phyloP scores from a whole-genome alignment of 129 eudicot genomes.

The Helichrysum umbraculigerum region DNA sequence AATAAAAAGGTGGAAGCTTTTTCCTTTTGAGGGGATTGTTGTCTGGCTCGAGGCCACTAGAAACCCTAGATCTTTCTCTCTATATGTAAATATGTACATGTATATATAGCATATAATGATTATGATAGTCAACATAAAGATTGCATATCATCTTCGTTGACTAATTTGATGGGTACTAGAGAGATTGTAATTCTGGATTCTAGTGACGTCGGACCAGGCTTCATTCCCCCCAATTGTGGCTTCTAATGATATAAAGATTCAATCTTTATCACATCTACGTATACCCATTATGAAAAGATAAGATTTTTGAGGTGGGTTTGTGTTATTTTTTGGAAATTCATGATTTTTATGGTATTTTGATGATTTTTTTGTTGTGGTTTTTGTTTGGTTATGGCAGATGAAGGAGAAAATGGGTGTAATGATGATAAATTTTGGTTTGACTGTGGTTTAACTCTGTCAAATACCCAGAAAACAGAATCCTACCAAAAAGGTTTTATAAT shows the following conservation, averaged over 20 bases:
- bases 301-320: conserved; percentile 10
- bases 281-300: background rate
- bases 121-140: conserved; percentile 11
- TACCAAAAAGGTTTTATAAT: conserved; percentile 39
- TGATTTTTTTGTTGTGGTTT: background rate
- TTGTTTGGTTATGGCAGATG: conserved; percentile 17
- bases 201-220: conserved; percentile 93
- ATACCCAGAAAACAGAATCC: conserved; percentile 30
- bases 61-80: conserved; percentile 24
- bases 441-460: conserved; percentile 37
- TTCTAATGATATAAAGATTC: conserved; percentile 12
- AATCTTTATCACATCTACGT: conserved; percentile 22
- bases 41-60: conserved; percentile 79
- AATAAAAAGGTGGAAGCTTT: conserved; percentile 23
- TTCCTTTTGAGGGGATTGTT: conserved; percentile 77
- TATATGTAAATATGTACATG: background rate
- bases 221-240: conserved; percentile 86
- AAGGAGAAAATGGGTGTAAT: conserved; percentile 21
- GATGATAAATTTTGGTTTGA: conserved; percentile 28
- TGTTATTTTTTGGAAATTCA: background rate
- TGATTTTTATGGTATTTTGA: background rate
- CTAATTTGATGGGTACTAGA: background rate
- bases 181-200: conserved; percentile 15
- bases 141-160: conserved; percentile 7
- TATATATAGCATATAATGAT: background rate